Evolutionary conservation across 768 basidiomycete species (phyloP).

Genomic region (Neoboletus brunneissimus): DNA sequence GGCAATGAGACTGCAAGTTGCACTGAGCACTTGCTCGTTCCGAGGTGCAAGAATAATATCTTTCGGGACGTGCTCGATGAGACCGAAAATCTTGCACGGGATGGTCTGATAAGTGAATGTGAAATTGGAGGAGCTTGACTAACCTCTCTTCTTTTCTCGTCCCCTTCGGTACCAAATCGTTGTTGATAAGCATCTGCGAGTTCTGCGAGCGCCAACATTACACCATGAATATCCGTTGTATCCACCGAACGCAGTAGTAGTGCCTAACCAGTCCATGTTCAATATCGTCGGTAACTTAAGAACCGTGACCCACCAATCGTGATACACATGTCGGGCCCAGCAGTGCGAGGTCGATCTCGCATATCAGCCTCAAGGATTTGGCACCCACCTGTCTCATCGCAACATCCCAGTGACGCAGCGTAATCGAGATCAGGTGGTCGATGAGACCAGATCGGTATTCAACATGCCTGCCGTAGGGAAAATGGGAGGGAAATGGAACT

Average conservation of each 20-base stretch:
- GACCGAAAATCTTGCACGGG: conserved; percentile 57
- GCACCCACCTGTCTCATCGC: conserved; percentile 76
- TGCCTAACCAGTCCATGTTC: conserved; percentile 38
- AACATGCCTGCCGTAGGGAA: conserved; percentile 51
- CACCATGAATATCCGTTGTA: conserved; percentile 74
- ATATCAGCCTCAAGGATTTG: conserved; percentile 68
- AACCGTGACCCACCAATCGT: conserved; percentile 50
- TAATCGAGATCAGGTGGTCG: conserved; percentile 69
- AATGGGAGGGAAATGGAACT: conserved; percentile 1
- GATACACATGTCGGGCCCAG: conserved; percentile 50
- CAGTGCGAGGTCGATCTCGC: conserved; percentile 51
- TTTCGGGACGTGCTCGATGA: conserved; percentile 55
- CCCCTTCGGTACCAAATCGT: conserved; percentile 28
- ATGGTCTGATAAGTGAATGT: conserved; percentile 1
- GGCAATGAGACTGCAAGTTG: conserved; percentile 70
- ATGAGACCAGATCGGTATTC: conserved; percentile 73
- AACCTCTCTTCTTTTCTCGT: conserved; percentile 47
- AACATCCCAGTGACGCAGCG: conserved; percentile 86
- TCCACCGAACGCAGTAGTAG: conserved; percentile 63
- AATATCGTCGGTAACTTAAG: conserved; percentile 9
- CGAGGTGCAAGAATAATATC: conserved; percentile 59
- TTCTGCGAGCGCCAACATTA: conserved; percentile 69
- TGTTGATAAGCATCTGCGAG: conserved; percentile 58
- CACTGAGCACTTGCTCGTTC: conserved; percentile 68
- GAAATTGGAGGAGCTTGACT: neutral